Conservation (phyloP, 163 green algal species). For the Smithsoniella earleae region DNA sequence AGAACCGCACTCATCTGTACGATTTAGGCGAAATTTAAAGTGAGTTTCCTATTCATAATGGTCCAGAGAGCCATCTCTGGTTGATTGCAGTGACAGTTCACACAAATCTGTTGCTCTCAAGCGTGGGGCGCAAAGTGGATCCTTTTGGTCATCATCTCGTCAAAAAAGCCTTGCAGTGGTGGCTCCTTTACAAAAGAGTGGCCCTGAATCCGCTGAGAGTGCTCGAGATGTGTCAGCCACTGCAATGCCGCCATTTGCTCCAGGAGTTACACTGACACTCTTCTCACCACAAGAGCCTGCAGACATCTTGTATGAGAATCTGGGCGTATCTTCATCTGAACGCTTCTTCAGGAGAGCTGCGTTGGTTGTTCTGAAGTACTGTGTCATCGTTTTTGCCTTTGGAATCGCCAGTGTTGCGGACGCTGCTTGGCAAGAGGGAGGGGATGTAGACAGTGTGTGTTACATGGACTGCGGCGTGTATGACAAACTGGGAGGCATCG, state of each 20-base stretch:
- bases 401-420: conserved; percentile 1
- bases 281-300: not conserved
- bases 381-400: not conserved
- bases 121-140: too few species aligned
- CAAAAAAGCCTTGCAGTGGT: too few species aligned
- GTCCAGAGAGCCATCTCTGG: too few species aligned
- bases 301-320: conserved; percentile 10
- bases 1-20: too few species aligned
- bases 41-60: too few species aligned
- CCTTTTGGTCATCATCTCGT: too few species aligned
- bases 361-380: not conserved
- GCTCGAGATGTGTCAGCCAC: too few species aligned
- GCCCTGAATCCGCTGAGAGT: too few species aligned
- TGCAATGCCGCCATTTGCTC: conserved; percentile 3
- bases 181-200: too few species aligned
- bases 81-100: too few species aligned
- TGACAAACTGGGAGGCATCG: not conserved
- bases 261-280: not conserved
- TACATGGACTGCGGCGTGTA: not conserved
- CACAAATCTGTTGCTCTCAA: too few species aligned
- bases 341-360: not conserved
- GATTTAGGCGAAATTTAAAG: too few species aligned
- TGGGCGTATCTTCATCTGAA: not conserved
- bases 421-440: not conserved
- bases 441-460: not conserved